Base-by-base conservation (phyloP, 306 rosid species). In the Quercus berberidifolia region DNA sequence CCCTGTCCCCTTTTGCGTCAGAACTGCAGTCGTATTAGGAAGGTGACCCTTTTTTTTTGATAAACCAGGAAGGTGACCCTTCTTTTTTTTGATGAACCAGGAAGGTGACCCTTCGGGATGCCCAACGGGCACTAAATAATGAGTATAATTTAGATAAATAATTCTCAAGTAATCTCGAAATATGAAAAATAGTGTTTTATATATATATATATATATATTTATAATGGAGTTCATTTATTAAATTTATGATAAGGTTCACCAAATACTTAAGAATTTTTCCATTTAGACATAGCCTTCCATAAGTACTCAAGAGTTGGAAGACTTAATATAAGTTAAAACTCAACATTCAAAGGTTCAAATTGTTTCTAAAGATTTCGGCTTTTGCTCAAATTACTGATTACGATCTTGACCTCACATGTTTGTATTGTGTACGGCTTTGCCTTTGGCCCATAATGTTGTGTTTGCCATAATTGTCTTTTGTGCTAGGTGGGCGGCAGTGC, bases 151-250 rank as follows among this genome's bases (percentile, higher is more conserved):
- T 35, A 35, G 43, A 35, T 0, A 35, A 35, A 6, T 6, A 35
- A 6, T 35, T 35, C 0, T 35, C 0, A 35, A 35, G 2, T 33
- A 1, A 0, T 35, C 2, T 6, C 0, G 0, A 35, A 33, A 0
- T 33, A 5, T 0, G 0, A 0, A 33, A 0, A 5, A 33, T 33
- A 35, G 6, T 5, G 0, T 0, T 6, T n/a, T n/a, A n/a, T n/a
- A n/a, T n/a, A n/a, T n/a, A n/a, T n/a, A n/a, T n/a, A n/a, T n/a
- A n/a, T n/a, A n/a, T n/a, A n/a, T n/a, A n/a, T n/a, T n/a, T n/a
- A 1, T 38, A 38, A 38, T 0, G 0, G 2, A 0, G 0, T 38
- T 0, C 0, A 38, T 0, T 38, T 1, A 38, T 38, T 7, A 38
- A 38, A 38, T 38, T 38, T 38, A 38, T 7, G 1, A 7, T 7